Conservation (phyloP, 225 moss, liverwort and hornwort species). For the Physcomitrellopsis africana region DNA sequence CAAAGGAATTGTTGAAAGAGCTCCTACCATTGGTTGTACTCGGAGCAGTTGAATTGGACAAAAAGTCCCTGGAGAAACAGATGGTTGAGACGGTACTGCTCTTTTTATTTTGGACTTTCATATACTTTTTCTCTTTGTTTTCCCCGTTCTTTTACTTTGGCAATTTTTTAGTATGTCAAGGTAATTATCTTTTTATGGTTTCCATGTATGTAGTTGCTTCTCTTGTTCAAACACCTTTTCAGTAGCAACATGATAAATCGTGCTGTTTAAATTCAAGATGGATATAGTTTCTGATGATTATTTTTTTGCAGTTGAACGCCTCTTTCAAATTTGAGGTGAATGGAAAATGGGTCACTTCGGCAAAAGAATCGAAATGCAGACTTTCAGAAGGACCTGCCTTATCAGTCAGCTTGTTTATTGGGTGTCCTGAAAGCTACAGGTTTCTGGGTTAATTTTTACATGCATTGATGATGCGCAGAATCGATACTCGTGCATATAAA, state of each 20-base stretch:
- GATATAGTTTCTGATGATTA: conserved; percentile 5
- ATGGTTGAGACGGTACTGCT: conserved; percentile 43
- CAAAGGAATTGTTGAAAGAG: conserved; percentile 43
- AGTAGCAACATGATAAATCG: conserved; percentile 1
- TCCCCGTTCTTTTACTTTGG: conserved; percentile 5
- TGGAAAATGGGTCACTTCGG: conserved; percentile 49
- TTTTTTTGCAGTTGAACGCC: conserved; percentile 48
- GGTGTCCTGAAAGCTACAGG: too few species aligned
- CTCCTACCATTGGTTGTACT: conserved; percentile 36
- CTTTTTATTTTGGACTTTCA: conserved; percentile 13
- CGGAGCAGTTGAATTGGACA: conserved; percentile 32
- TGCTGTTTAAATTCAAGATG: background rate
- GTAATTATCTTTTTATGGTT: background rate
- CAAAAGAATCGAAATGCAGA: conserved; percentile 16
- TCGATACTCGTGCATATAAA: too few species aligned
- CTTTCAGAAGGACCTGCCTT: background rate
- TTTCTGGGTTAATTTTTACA: too few species aligned
- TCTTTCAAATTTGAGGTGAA: conserved; percentile 53
- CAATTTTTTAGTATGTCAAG: background rate
- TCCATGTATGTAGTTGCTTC: conserved; percentile 2
- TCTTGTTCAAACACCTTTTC: conserved; percentile 10
- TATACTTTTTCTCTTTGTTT: conserved; percentile 7
- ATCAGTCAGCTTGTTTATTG: background rate
- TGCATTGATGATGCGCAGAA: background rate
- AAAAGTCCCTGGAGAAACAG: conserved; percentile 44